A percentile compares a stretch with the other conserved stretches of the same genome.
These are phyloP conservation scores for Peterozyma toletana DNA, from an alignment of 805 yeast genomes.

Conservation along the genomic window DNA sequence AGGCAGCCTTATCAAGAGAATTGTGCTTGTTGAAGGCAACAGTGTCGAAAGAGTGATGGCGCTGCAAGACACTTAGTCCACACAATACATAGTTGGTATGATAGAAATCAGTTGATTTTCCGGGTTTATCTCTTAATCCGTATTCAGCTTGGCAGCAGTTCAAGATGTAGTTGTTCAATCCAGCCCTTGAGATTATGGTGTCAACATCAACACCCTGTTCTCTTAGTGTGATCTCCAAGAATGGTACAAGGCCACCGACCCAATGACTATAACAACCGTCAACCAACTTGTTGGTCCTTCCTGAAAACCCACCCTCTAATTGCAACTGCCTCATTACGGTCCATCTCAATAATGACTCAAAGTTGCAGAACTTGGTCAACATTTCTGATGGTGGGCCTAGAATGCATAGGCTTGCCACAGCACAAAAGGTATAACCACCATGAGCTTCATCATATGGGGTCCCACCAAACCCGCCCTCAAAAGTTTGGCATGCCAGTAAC, in stretches of 20 bases:
- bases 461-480: conserved; percentile 94
- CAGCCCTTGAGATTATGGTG: conserved; percentile 41
- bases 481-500: conserved; percentile 71
- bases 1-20: conserved; percentile 15
- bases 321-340: conserved; percentile 56
- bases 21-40: not conserved
- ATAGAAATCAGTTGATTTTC: conserved; percentile 71
- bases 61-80: conserved; percentile 62
- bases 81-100: conserved; percentile 82
- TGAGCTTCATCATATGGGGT: conserved; percentile 85
- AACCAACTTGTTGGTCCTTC: conserved; percentile 87
- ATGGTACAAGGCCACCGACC: conserved; percentile 76
- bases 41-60: conserved; percentile 25
- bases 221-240: conserved; percentile 47
- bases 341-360: conserved; percentile 59
- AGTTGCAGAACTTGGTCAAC: conserved; percentile 30
- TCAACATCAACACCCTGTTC: conserved; percentile 16
- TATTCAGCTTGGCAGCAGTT: conserved; percentile 74
- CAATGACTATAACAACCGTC: conserved; percentile 96
- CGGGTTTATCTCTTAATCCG: conserved; percentile 88
- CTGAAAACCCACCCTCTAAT: conserved; percentile 83
- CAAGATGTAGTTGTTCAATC: conserved; percentile 58
- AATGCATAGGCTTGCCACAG: conserved; percentile 54
- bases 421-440: conserved; percentile 95
- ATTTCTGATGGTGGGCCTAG: conserved; percentile 30